Conservation (phyloP, 768 basidiomycete species). For the Trichaptum fuscoviolaceum region DNA sequence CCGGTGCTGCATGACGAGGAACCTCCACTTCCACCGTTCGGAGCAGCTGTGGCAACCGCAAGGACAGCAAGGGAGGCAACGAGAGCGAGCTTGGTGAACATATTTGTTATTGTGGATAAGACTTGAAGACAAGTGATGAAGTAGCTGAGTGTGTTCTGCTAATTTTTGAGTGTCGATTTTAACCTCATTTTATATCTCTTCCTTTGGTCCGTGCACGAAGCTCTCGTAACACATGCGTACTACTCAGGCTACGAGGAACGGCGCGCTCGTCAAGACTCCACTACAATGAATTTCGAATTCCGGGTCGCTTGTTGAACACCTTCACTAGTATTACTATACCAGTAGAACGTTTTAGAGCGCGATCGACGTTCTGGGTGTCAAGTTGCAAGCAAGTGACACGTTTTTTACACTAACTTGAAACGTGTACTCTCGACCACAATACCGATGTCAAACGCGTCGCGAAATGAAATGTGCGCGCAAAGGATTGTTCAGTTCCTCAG, state of each 20-base stretch:
- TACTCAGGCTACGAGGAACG: too few relatives aligned
- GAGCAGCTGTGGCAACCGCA: constrained; percentile 3
- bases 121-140: not conserved
- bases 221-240: not conserved
- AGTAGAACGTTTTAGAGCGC: too few relatives aligned
- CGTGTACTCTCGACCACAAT: not conserved
- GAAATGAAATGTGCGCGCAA: not conserved
- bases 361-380: too few relatives aligned
- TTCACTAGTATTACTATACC: too few relatives aligned
- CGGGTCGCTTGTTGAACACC: not conserved
- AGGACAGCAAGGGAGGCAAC: constrained; percentile 2
- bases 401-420: too few relatives aligned
- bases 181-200: not conserved
- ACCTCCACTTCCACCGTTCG: not conserved
- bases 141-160: not conserved
- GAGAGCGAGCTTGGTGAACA: constrained; percentile 5
- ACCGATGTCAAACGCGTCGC: not conserved
- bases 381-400: too few relatives aligned
- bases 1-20: constrained; percentile 15
- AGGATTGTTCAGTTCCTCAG: not conserved
- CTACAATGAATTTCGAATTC: not conserved
- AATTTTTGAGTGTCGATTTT: not conserved
- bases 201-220: not conserved
- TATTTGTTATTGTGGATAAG: not conserved
- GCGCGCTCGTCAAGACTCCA: not conserved